Base-by-base conservation (phyloP, 2,329 filamentous ascomycete genomes). In the Beauveria medogensis region DNA sequence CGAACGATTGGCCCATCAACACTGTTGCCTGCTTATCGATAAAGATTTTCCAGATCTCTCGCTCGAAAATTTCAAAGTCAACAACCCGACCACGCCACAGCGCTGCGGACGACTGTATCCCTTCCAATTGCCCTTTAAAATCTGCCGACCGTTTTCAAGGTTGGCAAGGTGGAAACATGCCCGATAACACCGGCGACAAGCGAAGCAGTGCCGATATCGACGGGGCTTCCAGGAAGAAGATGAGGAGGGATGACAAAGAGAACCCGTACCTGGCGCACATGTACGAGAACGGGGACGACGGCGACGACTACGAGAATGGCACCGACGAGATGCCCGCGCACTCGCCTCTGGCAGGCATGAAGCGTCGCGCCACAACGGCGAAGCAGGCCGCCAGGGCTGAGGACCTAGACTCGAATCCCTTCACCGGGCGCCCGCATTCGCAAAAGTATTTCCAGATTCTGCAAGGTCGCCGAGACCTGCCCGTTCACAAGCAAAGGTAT, bases 181-280 rank as follows among this genome's bases (percentile, higher is more conserved):
- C 59, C 41, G 52, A 61, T 37, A 44, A 16, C 7, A 73, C 70
- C 64, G 72, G 69, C 66, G 72, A 69, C 58, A 82, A 81, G 70
- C 75, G 79, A 65, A 70, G 71, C 56, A 80, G 74, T 65, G 71
- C 75, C 56, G 78, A 80, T 63, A 67, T 69, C 53, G 77, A 79
- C 55, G 75, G 75, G 26, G 59, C 69, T 52, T 74, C 68, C 37
- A 72, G 74, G 63, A 79, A 79, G 66, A 78, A 74, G 68, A 65
- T 66, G 16, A 70, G 70, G 43, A 64, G 65, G 34, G 71, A 69
- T 59, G 67, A 70, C 20, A 74, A 73, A 64, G 72, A 82, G 71
- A 97, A 97, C 73, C 91, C 90, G 1, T 97, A 99, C 78, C 85
- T 99, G 64, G 90, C 92, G 61, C 94, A 99, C 75, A 89, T 89